These are phyloP conservation scores for Mucor sp. DNA, from an alignment of 371 early-diverging fungal species.

Conservation along the genomic window DNA sequence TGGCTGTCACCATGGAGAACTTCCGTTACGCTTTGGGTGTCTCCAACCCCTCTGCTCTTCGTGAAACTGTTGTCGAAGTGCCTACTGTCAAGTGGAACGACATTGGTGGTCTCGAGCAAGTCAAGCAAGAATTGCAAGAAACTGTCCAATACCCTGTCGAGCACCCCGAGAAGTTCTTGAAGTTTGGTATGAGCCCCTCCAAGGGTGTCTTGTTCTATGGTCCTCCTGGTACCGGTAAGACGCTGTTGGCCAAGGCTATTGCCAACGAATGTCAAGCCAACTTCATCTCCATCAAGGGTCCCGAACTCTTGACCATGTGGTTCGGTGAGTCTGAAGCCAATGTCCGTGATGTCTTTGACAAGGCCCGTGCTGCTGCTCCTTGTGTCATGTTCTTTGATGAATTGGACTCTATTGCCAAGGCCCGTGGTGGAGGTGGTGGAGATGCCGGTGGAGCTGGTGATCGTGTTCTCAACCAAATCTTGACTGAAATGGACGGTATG, in stretches of 20 bases:
- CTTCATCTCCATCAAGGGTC: slow-evolving; percentile 99
- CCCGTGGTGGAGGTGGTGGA: slow-evolving; percentile 84
- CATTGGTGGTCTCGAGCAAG: slow-evolving; percentile 99
- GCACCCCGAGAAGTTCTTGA: slow-evolving; percentile 99
- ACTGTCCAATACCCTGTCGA: slow-evolving; percentile 99
- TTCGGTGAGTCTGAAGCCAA: slow-evolving; percentile 99
- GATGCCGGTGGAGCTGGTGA: slow-evolving; percentile 98
- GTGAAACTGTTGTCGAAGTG: slow-evolving; percentile 99
- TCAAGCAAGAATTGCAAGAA: slow-evolving; percentile 99
- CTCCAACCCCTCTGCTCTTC: slow-evolving; percentile 99
- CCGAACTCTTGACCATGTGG: slow-evolving; percentile 99
- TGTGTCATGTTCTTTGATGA: slow-evolving; percentile 99
- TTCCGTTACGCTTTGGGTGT: slow-evolving; percentile 97
- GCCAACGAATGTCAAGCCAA: slow-evolving; percentile 99
- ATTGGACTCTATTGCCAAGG: slow-evolving; percentile 99
- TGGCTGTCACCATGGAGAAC: slow-evolving; percentile 99
- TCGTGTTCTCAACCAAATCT: slow-evolving; percentile 99
- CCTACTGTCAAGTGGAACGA: slow-evolving; percentile 99
- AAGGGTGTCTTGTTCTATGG: slow-evolving; percentile 99
- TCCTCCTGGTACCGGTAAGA: slow-evolving; percentile 99
- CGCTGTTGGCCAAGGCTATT: slow-evolving; percentile 99
- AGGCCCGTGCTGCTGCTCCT: slow-evolving; percentile 99
- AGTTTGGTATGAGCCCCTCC: slow-evolving; percentile 99
- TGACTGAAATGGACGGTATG: slow-evolving; percentile 99
- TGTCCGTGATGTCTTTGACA: slow-evolving; percentile 99